Base-by-base conservation (phyloP, 768 basidiomycete genomes). In the Pleurotus platypus region DNA sequence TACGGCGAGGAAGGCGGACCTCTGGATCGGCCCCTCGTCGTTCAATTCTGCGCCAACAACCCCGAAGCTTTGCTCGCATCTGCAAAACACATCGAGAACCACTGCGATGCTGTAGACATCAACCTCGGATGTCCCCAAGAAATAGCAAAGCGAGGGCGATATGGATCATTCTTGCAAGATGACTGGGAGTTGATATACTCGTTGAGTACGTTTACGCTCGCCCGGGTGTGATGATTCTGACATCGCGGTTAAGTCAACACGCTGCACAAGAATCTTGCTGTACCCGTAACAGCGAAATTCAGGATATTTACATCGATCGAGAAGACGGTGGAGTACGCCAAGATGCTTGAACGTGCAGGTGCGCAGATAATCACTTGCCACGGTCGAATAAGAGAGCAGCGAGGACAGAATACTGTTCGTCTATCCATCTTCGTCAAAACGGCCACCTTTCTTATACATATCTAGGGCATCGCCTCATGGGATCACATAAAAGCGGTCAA, bases 281-380 rank as follows among this genome's bases (percentile, higher is more conserved):
- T 97, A n/a, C 97, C 97, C 2, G 94, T 98, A 2, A 97, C 94
- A 0, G 97, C 94, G 46, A 98, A 99, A 67, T 97, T 98, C 70
- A 85, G 97, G 6, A 86, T 96, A 2, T 98, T 95, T 69, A 83
- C 89, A 1, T 85, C 86, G 0, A 69, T 92, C 24, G 89, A 91
- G 64, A 89, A 89, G 72, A 98, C 96, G 0, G 86, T 98, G 1
- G 88, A 86, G 60, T 99, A 99, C 62, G 97, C 97, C 1, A 83
- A 89, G 67, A 97, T 98, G 94, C 84, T 99, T 40, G 94, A 97
- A 72, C 75, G 84, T 0, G 94, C 97, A 0, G 97, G 97, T 0
- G 97, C 96, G 0, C 95, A 98, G 66, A 92, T 98, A 45, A 75
- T 98, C 9, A 92, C 94, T 0, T 93, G 93, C 62, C 97, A 99